phyloP scores from a whole-genome alignment of 805 yeast genomes.

The Sungouiella thailandica region DNA sequence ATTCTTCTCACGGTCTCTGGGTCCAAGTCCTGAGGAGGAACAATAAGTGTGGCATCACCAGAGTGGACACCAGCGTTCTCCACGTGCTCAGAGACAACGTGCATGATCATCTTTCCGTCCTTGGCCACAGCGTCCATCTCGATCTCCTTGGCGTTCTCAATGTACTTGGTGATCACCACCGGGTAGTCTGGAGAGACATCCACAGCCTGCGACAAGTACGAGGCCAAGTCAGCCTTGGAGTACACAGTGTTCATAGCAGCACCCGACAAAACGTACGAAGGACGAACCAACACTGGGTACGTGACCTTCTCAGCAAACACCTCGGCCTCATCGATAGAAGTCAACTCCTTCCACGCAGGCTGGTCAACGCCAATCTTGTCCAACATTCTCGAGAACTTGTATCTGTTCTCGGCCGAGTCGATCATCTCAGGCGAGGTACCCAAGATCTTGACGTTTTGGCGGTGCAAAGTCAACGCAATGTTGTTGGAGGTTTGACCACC shows the following conservation, averaged over 20 bases:
- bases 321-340: slow-evolving; percentile 81
- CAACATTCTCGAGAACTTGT: slow-evolving; percentile 90
- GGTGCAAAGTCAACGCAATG: slow-evolving; percentile 83
- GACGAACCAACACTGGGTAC: slow-evolving; percentile 95
- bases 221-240: slow-evolving; percentile 71
- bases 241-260: slow-evolving; percentile 97
- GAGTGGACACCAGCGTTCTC: slow-evolving; percentile 99
- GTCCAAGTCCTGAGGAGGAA: slow-evolving; percentile 84
- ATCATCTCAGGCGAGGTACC: slow-evolving; percentile 95
- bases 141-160: slow-evolving; percentile 93
- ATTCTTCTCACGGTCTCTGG: slow-evolving; percentile 88
- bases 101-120: slow-evolving; percentile 83
- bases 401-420: slow-evolving; percentile 97
- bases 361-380: slow-evolving; percentile 93
- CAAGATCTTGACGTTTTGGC: slow-evolving; percentile 75
- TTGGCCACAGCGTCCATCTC: slow-evolving; percentile 96
- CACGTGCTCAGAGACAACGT: slow-evolving; percentile 95
- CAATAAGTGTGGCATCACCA: slow-evolving; percentile 93
- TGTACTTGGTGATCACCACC: slow-evolving; percentile 93
- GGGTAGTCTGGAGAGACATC: slow-evolving; percentile 95
- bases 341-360: slow-evolving; percentile 96
- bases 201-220: slow-evolving; percentile 81
- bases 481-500: slow-evolving; percentile 99
- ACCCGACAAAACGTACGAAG: slow-evolving; percentile 94
- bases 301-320: slow-evolving; percentile 80